Percentiles rank a stretch among this genome's conserved stretches.
Evolutionary conservation across 192 early-diverging fungal genomes (phyloP).

Genomic region (Coemansia asiatica): DNA sequence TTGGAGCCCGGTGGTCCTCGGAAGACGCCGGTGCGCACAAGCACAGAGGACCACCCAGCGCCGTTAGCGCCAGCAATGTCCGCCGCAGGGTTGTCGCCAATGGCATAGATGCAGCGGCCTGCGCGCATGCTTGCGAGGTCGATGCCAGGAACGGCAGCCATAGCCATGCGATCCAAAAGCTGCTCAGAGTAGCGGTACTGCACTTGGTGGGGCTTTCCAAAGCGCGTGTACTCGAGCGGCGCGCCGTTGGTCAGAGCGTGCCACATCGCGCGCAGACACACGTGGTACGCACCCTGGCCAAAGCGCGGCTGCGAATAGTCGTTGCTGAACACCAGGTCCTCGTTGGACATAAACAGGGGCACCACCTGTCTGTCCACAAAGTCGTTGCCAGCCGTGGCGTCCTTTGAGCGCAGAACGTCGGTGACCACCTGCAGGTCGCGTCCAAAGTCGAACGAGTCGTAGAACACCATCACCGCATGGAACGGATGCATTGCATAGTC

Average conservation of each 20-base stretch:
- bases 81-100: constrained; percentile 69
- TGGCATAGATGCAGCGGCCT: constrained; percentile 53
- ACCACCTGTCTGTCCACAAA: constrained; percentile 56
- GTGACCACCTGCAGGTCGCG: constrained; percentile 78
- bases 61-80: constrained; percentile 76
- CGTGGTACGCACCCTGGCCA: constrained; percentile 81
- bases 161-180: constrained; percentile 45
- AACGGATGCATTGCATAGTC: constrained; percentile 57
- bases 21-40: constrained; percentile 74
- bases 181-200: constrained; percentile 74
- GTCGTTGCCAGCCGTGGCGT: constrained; percentile 61
- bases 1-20: constrained; percentile 53
- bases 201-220: constrained; percentile 76
- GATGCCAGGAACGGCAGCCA: constrained; percentile 13
- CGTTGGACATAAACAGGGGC: constrained; percentile 80
- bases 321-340: constrained; percentile 79
- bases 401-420: constrained; percentile 66
- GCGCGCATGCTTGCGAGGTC: constrained; percentile 8
- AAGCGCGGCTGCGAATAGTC: constrained; percentile 76
- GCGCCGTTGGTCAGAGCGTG: constrained; percentile 41
- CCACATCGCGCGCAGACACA: constrained; percentile 70
- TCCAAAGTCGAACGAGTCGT: constrained; percentile 88
- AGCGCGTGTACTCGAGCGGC: constrained; percentile 64
- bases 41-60: constrained; percentile 69
- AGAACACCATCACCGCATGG: constrained; percentile 76